These are phyloP conservation scores for Grosmannia serpens DNA, from an alignment of 2,329 filamentous ascomycete species.

Conservation along the genomic window DNA sequence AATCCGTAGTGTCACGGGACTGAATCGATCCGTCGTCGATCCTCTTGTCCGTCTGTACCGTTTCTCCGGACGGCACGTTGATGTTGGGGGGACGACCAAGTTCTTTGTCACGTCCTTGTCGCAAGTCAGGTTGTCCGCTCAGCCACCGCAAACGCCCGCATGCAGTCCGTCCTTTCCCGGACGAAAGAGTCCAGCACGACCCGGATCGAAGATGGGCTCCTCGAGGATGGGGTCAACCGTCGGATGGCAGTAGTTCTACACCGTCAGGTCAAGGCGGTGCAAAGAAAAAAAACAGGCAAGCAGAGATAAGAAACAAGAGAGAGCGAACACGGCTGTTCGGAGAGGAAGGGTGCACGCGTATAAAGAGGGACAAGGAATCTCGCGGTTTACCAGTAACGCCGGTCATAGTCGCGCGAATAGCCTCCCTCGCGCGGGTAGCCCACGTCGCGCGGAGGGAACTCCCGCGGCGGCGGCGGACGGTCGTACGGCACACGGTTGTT, in stretches of 20 bases:
- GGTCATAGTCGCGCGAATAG: slow-evolving; percentile 25
- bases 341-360: slow-evolving; percentile 51
- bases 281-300: neutral
- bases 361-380: slow-evolving; percentile 23
- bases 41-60: neutral
- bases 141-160: neutral
- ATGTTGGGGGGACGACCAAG: neutral
- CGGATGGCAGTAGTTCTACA: neutral
- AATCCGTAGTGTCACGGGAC: neutral
- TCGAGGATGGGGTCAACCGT: neutral
- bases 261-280: neutral
- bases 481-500: slow-evolving; percentile 47
- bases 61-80: neutral
- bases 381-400: slow-evolving; percentile 44
- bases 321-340: slow-evolving; percentile 43
- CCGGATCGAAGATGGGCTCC: too few relatives aligned
- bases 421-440: slow-evolving; percentile 23
- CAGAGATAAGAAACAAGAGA: neutral
- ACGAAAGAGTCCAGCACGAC: neutral
- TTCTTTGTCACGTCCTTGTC: neutral
- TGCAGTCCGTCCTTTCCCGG: neutral
- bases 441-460: slow-evolving; percentile 10
- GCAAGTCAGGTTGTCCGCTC: too few relatives aligned
- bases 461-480: slow-evolving; percentile 32
- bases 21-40: neutral